Evolutionary conservation across 2,329 filamentous ascomycete species (phyloP).

Genomic region (Simplicillium aogashimaense): DNA sequence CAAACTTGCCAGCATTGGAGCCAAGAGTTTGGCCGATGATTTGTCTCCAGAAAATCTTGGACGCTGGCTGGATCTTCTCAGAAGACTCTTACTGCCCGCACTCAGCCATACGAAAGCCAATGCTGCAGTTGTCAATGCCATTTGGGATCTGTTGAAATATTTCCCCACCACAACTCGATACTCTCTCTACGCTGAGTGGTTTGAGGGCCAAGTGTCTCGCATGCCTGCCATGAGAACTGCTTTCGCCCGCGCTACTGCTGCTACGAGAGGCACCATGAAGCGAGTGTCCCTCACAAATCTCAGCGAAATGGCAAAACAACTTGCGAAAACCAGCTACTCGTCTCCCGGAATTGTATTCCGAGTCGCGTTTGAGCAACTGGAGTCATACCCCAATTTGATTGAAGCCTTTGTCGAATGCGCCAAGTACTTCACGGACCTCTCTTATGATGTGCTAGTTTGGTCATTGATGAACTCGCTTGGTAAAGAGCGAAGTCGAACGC

Average conservation of each 20-base stretch:
- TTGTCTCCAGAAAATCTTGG: slow-evolving; percentile 57
- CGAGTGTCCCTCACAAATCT: slow-evolving; percentile 82
- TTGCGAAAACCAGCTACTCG: slow-evolving; percentile 87
- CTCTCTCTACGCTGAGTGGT: slow-evolving; percentile 90
- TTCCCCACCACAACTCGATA: slow-evolving; percentile 73
- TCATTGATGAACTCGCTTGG: slow-evolving; percentile 69
- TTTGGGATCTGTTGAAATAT: slow-evolving; percentile 72
- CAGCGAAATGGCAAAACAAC: slow-evolving; percentile 71
- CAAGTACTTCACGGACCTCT: slow-evolving; percentile 84
- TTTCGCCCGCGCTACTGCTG: slow-evolving; percentile 65
- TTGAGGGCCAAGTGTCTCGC: slow-evolving; percentile 66
- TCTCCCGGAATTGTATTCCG: slow-evolving; percentile 88
- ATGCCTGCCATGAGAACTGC: slow-evolving; percentile 68
- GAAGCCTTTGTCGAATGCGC: slow-evolving; percentile 92
- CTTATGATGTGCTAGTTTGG: slow-evolving; percentile 91
- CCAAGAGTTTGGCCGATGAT: slow-evolving; percentile 62
- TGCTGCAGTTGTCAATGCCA: slow-evolving; percentile 71
- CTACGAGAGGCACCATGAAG: slow-evolving; percentile 81
- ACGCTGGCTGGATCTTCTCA: slow-evolving; percentile 79
- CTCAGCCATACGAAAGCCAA: slow-evolving; percentile 82
- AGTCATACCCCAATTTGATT: slow-evolving; percentile 90
- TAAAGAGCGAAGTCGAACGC: slow-evolving; percentile 52
- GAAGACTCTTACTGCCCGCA: slow-evolving; percentile 75
- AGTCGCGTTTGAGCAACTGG: slow-evolving; percentile 80
- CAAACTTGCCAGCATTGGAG: slow-evolving; percentile 80